Evolutionary conservation across 2,329 filamentous ascomycete species (phyloP).

Genomic region (Dothideomycetes sp.): DNA sequence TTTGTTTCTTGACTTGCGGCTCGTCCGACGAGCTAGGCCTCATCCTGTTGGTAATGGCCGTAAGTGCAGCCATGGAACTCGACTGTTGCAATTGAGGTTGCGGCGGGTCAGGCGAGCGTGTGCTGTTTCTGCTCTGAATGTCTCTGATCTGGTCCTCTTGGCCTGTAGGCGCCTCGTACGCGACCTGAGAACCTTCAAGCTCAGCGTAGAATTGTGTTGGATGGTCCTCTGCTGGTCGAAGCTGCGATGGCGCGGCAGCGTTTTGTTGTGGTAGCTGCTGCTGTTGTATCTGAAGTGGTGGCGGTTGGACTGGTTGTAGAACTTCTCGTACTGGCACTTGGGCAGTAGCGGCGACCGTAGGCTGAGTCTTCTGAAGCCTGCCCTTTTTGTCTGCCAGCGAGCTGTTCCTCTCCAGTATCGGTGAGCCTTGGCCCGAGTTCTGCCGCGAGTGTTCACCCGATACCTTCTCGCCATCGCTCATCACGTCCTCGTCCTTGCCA

Average conservation of each 20-base stretch:
- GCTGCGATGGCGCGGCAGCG: neutral
- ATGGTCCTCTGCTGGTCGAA: neutral
- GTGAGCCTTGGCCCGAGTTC: neutral
- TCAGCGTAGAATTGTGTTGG: constrained; percentile 21
- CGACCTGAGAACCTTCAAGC: constrained; percentile 24
- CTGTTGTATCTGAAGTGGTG: constrained; percentile 4
- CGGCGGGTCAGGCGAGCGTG: neutral
- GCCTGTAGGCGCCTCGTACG: constrained; percentile 31
- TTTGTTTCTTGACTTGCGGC: constrained; percentile 42
- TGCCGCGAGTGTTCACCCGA: constrained; percentile 14
- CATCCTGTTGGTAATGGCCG: constrained; percentile 33
- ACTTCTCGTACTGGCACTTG: constrained; percentile 4
- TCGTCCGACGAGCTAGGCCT: constrained; percentile 23
- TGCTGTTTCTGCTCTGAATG: neutral
- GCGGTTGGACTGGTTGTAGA: neutral
- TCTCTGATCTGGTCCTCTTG: constrained; percentile 21
- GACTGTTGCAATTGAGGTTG: neutral
- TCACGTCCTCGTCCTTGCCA: constrained; percentile 9
- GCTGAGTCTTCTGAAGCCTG: constrained; percentile 15
- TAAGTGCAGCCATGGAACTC: constrained; percentile 9
- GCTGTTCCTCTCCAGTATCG: neutral
- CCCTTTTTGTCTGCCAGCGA: constrained; percentile 5
- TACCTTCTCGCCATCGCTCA: constrained; percentile 19
- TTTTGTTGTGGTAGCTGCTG: constrained; percentile 6
- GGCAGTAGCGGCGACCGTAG: neutral